These are phyloP conservation scores for Aspergillus asperescens DNA, from an alignment of 495 filamentous ascomycete genomes.

Conservation along the genomic window DNA sequence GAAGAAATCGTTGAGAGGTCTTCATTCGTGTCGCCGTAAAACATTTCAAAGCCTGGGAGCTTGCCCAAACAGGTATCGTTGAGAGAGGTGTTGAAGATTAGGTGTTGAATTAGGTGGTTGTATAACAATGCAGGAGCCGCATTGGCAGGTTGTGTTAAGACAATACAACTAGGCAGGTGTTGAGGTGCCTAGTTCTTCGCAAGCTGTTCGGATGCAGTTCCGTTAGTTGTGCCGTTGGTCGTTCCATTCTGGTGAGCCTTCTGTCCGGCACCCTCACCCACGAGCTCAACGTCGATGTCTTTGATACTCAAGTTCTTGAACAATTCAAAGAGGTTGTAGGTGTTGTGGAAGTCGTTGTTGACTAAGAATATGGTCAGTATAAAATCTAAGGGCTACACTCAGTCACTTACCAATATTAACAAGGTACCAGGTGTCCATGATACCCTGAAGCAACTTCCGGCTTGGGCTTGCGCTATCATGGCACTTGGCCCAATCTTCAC, in stretches of 20 bases:
- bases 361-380: conserved; percentile 50
- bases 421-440: conserved; percentile 89
- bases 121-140: conserved; percentile 20
- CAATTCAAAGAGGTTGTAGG: conserved; percentile 69
- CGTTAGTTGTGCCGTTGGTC: conserved; percentile 19
- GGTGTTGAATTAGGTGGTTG: conserved; percentile 42
- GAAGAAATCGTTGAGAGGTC: conserved; percentile 50
- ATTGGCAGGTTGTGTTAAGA: conserved; percentile 10
- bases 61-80: conserved; percentile 34
- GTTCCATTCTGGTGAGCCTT: conserved; percentile 15
- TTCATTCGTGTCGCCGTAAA: conserved; percentile 47
- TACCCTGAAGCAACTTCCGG: conserved; percentile 68
- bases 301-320: conserved; percentile 73
- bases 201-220: conserved; percentile 7
- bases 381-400: neutral
- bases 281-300: conserved; percentile 50
- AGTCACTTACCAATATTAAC: conserved; percentile 81
- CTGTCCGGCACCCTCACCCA: conserved; percentile 16
- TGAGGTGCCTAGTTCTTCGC: conserved; percentile 26
- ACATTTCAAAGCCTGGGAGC: conserved; percentile 35
- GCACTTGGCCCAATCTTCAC: conserved; percentile 90
- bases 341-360: conserved; percentile 90
- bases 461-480: conserved; percentile 74
- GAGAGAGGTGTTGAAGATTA: conserved; percentile 23
- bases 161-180: neutral